phyloP scores from a whole-genome alignment of 441 rosid species.

The Bocquillonia castaneifolia region DNA sequence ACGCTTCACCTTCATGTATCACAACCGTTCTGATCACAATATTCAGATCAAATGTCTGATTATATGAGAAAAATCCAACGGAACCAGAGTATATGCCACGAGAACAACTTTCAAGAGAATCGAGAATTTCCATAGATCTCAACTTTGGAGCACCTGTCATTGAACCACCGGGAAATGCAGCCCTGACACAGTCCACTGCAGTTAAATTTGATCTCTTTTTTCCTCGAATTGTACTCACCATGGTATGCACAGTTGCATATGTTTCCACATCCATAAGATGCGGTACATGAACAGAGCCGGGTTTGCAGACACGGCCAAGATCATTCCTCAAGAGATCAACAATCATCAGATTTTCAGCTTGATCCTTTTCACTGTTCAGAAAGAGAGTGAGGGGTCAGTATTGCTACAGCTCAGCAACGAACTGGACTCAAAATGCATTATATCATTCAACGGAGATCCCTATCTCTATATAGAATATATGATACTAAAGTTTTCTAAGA shows the following conservation, averaged over 20 bases:
- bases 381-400: constrained; percentile 3
- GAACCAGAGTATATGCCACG: constrained; percentile 94
- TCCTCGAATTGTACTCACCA: constrained; percentile 91
- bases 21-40: constrained; percentile 85
- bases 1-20: constrained; percentile 76
- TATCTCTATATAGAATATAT: neutral
- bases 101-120: constrained; percentile 69
- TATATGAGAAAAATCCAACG: constrained; percentile 78
- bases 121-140: constrained; percentile 86
- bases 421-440: neutral
- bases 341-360: constrained; percentile 95
- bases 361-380: constrained; percentile 81
- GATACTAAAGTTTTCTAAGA: neutral
- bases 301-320: constrained; percentile 84
- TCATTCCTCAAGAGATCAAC: constrained; percentile 94
- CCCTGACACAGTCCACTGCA: constrained; percentile 68
- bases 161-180: constrained; percentile 96
- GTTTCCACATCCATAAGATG: constrained; percentile 93
- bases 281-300: constrained; percentile 89
- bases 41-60: constrained; percentile 81
- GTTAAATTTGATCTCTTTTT: constrained; percentile 51
- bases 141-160: constrained; percentile 98
- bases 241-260: constrained; percentile 91
- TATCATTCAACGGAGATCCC: neutral
- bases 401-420: neutral